phyloP scores from a whole-genome alignment of 805 yeast genomes.

The Kurtzmaniella cleridarum region DNA sequence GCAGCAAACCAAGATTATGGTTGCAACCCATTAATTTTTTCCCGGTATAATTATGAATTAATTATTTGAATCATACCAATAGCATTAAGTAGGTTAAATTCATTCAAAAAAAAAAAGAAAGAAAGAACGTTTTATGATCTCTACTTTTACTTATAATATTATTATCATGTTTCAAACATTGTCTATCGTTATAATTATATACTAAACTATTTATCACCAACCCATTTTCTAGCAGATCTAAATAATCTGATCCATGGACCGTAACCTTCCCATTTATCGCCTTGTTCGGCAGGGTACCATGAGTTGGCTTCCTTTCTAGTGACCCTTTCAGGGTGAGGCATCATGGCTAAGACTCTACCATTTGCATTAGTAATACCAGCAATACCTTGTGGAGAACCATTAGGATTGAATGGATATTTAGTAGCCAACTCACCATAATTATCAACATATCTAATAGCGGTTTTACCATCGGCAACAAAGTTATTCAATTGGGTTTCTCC shows the following conservation, averaged over 20 bases:
- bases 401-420: slow-evolving; percentile 89
- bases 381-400: slow-evolving; percentile 91
- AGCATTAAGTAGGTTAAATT: too few species aligned
- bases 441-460: slow-evolving; percentile 78
- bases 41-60: too few species aligned
- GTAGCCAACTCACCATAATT: slow-evolving; percentile 83
- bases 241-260: slow-evolving; percentile 97
- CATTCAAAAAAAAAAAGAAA: too few species aligned
- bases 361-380: slow-evolving; percentile 87
- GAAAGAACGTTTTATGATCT: too few species aligned
- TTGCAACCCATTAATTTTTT: too few species aligned
- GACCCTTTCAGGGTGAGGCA: slow-evolving; percentile 99
- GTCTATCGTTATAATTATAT: too few species aligned
- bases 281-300: slow-evolving; percentile 67
- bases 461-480: slow-evolving; percentile 50
- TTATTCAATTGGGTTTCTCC: slow-evolving; percentile 35
- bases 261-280: slow-evolving; percentile 66
- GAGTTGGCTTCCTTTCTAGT: slow-evolving; percentile 84
- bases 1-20: too few species aligned
- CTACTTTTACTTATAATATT: too few species aligned
- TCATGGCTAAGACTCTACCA: slow-evolving; percentile 95
- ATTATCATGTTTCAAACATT: background rate
- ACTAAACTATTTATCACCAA: slow-evolving; percentile 34
- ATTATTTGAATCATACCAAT: too few species aligned
- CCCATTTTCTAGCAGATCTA: slow-evolving; percentile 93